Evolutionary conservation across 2,329 filamentous ascomycete genomes (phyloP), one percentile per base, ranked within the genome.

Genomic region (Fusarium sp.): DNA sequence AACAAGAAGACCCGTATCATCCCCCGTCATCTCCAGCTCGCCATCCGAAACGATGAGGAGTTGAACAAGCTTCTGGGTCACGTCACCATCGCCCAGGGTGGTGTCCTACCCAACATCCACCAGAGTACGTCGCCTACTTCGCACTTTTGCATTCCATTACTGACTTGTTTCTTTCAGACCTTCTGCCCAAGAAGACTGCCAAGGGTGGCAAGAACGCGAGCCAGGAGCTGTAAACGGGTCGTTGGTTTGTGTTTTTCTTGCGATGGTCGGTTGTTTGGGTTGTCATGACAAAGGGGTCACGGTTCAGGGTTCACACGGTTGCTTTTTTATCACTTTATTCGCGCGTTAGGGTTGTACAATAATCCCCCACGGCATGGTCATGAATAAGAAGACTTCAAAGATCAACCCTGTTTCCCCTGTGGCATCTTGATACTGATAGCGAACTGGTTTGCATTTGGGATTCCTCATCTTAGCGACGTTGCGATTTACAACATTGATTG

Each of bases 1-100:
- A 98, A 98, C 92, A 99, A 99, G 94, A 98, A 98, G 93, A 99
- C 96, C 76, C 95, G 96, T 93, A 99, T 99, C 88, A 99, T 98
- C 72, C 96, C 96, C 77, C 95, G 96, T 86, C 96, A 99, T 87
- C 92, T 99, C 56, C 96, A 99, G 89, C 94, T 99, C 80, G 96
- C 96, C 87, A 99, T 99, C 89, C 93, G 96, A 83, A 98, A 98
- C 88, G 96, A 98, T 86, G 96, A 98, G 91, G 96, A 99, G 88
- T 86, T 98, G 93, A 98, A 98, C 93, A 98, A 98, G 91, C 92
- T 97, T 73, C 90, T 98, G 76, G 95, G 95, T 67, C 94, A 97
- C 84, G 95, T 98, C 86, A 98, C 95, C 84, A 98, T 98, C 81
- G 95, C 95, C 84, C 95, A 98, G 88, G 95, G 94, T 89, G 94